Percentiles rank a stretch among this genome's conserved stretches.
phyloP scores from a whole-genome alignment of 768 basidiomycete species.

The Tricholoma bakamatsutake region DNA sequence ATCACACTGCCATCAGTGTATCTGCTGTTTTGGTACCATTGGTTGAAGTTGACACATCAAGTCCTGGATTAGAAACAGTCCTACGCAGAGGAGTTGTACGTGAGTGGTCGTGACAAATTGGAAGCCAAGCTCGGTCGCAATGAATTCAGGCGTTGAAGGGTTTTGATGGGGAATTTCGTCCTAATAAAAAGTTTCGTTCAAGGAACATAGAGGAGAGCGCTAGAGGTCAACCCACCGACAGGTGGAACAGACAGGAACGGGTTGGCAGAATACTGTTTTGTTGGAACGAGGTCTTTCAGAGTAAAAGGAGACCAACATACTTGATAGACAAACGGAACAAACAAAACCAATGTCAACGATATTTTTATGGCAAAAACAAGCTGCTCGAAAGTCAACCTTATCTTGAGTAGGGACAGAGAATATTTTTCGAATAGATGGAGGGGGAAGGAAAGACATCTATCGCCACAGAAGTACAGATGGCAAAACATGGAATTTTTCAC shows the following conservation, averaged over 20 bases:
- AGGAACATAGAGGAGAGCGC: conserved; percentile 2
- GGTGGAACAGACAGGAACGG: conserved; percentile 89
- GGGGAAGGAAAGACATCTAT: conserved; percentile 74
- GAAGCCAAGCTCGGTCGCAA: conserved; percentile 32
- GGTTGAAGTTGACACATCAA: conserved; percentile 2
- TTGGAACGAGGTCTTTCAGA: not conserved
- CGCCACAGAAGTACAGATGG: conserved; percentile 5
- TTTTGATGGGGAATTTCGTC: conserved; percentile 94
- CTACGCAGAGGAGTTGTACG: conserved; percentile 28
- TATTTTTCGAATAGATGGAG: conserved; percentile 60
- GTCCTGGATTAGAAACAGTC: conserved; percentile 13
- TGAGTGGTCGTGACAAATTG: conserved; percentile 18
- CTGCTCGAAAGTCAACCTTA: conserved; percentile 93
- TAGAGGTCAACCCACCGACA: conserved; percentile 61
- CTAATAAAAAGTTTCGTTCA: conserved; percentile 31
- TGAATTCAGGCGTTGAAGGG: conserved; percentile 75
- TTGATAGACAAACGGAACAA: conserved; percentile 97
- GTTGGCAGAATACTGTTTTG: conserved; percentile 84
- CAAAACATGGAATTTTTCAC: conserved; percentile 3
- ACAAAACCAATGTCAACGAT: conserved; percentile 97
- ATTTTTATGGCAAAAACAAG: conserved; percentile 97
- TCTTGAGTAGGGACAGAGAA: conserved; percentile 90
- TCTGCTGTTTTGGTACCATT: conserved; percentile 14
- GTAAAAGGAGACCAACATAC: conserved; percentile 42
- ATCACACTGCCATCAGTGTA: conserved; percentile 8